Evolutionary conservation across 345 rosid species (phyloP).

Genomic region (Gossypioides kirkii): DNA sequence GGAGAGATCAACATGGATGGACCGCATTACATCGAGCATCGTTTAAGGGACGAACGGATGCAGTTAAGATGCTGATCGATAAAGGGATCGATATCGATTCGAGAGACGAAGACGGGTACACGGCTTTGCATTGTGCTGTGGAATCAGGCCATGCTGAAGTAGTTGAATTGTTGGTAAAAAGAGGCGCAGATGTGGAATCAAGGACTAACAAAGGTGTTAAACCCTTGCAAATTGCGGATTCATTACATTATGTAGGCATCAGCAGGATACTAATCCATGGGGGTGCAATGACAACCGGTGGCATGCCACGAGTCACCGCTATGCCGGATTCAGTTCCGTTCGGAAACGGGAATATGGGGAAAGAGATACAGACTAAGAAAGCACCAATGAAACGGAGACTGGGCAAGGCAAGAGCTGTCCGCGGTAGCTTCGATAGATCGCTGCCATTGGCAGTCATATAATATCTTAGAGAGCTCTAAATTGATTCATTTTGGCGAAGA

Average conservation of each 20-base stretch:
- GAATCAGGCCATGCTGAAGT: conserved; percentile 53
- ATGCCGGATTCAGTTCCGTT: background rate
- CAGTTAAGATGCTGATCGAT: conserved; percentile 33
- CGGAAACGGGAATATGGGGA: conserved; percentile 15
- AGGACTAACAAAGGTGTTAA: conserved; percentile 47
- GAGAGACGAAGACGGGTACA: conserved; percentile 61
- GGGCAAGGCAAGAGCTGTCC: conserved; percentile 21
- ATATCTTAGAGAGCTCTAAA: background rate
- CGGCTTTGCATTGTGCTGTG: conserved; percentile 57
- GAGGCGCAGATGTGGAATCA: conserved; percentile 45
- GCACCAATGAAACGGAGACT: conserved; percentile 29
- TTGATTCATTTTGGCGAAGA: conserved; percentile 6
- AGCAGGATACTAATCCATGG: conserved; percentile 44
- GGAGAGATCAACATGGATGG: conserved; percentile 61
- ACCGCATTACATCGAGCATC: conserved; percentile 59
- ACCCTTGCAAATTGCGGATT: conserved; percentile 50
- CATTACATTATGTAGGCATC: conserved; percentile 48
- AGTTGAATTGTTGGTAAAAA: conserved; percentile 51
- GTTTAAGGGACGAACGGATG: conserved; percentile 47
- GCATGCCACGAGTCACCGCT: background rate
- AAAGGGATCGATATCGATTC: conserved; percentile 50
- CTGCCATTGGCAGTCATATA: conserved; percentile 38
- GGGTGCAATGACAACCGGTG: conserved; percentile 30
- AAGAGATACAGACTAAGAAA: conserved; percentile 12
- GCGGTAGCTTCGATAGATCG: conserved; percentile 34